A percentile compares a stretch with the other conserved stretches of the same genome.
These are phyloP conservation scores for Sarcocystis neurona DNA, from an alignment of 169 alveolate genomes.

Conservation along the genomic window DNA sequence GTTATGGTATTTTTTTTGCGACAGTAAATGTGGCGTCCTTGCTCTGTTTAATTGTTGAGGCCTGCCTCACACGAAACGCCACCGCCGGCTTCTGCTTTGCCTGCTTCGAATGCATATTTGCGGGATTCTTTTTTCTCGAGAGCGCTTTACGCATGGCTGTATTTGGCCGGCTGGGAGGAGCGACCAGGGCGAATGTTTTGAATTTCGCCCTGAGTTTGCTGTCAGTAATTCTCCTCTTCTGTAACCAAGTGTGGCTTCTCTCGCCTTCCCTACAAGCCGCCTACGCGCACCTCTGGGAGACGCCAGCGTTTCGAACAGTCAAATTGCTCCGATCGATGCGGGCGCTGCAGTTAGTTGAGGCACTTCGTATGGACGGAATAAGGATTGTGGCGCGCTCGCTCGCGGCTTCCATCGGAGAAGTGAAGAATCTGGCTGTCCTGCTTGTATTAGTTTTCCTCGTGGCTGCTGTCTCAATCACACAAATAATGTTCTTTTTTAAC, in stretches of 20 bases:
- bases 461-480: background rate
- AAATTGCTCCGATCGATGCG: constrained; percentile 1
- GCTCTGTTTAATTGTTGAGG: constrained; percentile 41
- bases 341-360: background rate
- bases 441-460: background rate
- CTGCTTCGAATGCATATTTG: constrained; percentile 9
- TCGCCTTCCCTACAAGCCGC: background rate
- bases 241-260: background rate
- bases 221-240: background rate
- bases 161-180: background rate
- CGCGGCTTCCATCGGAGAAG: background rate
- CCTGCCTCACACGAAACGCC: constrained; percentile 21
- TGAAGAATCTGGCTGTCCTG: background rate
- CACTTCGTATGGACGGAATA: background rate
- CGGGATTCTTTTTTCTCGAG: background rate
- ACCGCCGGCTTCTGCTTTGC: background rate
- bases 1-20: constrained; percentile 37
- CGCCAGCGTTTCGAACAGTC: background rate
- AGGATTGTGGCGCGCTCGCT: constrained; percentile 20
- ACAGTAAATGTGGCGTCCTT: constrained; percentile 50
- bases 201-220: background rate
- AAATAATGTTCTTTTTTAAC: background rate
- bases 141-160: background rate
- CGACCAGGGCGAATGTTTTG: background rate
- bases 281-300: background rate